phyloP scores from a whole-genome alignment of 2,329 filamentous ascomycete species.

The Botrytis squamosa region DNA sequence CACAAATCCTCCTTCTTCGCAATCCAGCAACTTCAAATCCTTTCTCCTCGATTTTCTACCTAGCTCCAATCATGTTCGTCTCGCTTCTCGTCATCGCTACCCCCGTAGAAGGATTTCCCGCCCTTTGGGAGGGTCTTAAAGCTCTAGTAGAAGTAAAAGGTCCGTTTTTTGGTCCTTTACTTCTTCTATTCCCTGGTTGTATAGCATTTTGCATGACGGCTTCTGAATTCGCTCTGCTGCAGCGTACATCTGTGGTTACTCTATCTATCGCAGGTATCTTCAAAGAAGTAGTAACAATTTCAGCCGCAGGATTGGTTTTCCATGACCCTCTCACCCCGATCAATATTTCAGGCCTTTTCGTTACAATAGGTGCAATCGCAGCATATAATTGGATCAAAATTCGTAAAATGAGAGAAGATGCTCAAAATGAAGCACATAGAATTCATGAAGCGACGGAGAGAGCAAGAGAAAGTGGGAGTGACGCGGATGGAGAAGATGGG shows the following conservation, averaged over 20 bases:
- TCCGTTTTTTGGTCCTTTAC: constrained; percentile 59
- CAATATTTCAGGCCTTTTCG: constrained; percentile 82
- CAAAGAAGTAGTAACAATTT: constrained; percentile 97
- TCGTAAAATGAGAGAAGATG: constrained; percentile 79
- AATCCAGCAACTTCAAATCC: constrained; percentile 95
- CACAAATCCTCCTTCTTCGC: constrained; percentile 88
- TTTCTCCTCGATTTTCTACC: constrained; percentile 94
- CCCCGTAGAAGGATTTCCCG: constrained; percentile 75
- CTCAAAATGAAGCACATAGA: constrained; percentile 52
- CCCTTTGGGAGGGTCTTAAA: constrained; percentile 64
- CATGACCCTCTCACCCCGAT: constrained; percentile 82
- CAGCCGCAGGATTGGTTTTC: constrained; percentile 82
- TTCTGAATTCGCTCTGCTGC: constrained; percentile 90
- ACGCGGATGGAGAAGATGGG: constrained; percentile 30
- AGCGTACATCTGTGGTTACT: constrained; percentile 93
- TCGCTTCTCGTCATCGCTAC: constrained; percentile 78
- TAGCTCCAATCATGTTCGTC: constrained; percentile 95
- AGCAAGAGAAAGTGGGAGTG: constrained; percentile 27
- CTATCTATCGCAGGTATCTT: constrained; percentile 97
- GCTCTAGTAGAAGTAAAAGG: constrained; percentile 68
- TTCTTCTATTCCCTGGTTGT: constrained; percentile 84
- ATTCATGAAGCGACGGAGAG: constrained; percentile 23
- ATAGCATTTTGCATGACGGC: constrained; percentile 97
- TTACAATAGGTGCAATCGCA: constrained; percentile 82
- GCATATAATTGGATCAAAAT: constrained; percentile 97